phyloP scores from a whole-genome alignment of 495 filamentous ascomycete genomes.

The Cetradonia linearis region DNA sequence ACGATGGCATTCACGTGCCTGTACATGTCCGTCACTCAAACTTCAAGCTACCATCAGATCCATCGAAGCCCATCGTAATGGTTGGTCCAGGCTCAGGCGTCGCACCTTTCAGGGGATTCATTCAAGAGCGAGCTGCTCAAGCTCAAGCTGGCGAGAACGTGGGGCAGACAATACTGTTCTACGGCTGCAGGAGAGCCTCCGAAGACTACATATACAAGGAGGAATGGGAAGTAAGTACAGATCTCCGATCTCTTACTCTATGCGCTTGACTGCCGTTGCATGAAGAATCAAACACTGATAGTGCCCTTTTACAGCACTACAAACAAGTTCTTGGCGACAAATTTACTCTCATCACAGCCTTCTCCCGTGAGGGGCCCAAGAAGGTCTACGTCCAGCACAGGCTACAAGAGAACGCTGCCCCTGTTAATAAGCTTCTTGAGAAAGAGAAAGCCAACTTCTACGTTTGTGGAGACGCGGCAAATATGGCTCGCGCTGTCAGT shows the following conservation, averaged over 20 bases:
- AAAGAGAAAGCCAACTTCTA: constrained; percentile 90
- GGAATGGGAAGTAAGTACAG: constrained; percentile 76
- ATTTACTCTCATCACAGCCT: constrained; percentile 81
- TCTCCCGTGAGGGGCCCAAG: constrained; percentile 70
- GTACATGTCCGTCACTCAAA: constrained; percentile 97
- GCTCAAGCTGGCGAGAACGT: constrained; percentile 73
- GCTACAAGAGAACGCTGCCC: constrained; percentile 67
- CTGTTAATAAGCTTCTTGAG: constrained; percentile 80
- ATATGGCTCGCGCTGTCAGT: constrained; percentile 98
- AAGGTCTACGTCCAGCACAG: constrained; percentile 98
- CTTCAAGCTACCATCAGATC: constrained; percentile 97
- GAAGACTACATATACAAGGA: constrained; percentile 91
- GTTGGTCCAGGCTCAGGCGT: constrained; percentile 95
- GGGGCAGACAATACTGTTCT: constrained; percentile 86
- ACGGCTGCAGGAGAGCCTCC: constrained; percentile 71
- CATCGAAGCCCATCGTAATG: constrained; percentile 87
- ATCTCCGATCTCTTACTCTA: background rate
- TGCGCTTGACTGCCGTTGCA: background rate
- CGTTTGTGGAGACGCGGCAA: constrained; percentile 94
- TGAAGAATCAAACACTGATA: background rate
- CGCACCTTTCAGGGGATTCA: constrained; percentile 89
- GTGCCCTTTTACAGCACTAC: constrained; percentile 49
- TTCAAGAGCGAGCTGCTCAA: constrained; percentile 81
- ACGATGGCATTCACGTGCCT: constrained; percentile 90
- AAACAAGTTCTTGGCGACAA: constrained; percentile 72